phyloP scores from a whole-genome alignment of 169 alveolate genomes.

The Eimeria acervulina region DNA sequence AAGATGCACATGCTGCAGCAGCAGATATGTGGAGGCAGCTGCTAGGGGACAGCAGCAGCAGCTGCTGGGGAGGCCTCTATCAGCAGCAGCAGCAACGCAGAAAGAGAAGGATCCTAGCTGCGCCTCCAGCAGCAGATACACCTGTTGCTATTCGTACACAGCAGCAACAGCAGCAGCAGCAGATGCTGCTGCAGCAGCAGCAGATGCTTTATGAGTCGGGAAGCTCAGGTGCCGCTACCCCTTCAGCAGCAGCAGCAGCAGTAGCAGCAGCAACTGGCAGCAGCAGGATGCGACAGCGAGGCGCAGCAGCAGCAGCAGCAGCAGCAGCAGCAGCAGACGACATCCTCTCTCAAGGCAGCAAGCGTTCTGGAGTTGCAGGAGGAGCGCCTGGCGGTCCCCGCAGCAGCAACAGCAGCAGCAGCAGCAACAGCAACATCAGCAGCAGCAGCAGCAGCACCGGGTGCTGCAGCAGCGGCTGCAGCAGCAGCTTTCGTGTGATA shows the following conservation, averaged over 20 bases:
- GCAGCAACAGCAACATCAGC: slow-evolving; percentile 53
- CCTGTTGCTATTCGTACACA: no score
- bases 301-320: no score
- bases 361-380: background rate
- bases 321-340: slow-evolving; percentile 51
- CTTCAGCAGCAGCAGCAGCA: no score
- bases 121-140: background rate
- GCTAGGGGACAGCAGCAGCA: slow-evolving; percentile 7
- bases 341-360: no score
- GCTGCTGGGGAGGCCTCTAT: background rate
- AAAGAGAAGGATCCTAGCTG: background rate
- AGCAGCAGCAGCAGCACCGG: slow-evolving; percentile 48
- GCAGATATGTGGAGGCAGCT: slow-evolving; percentile 21
- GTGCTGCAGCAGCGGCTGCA: slow-evolving; percentile 69
- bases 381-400: slow-evolving; percentile 1
- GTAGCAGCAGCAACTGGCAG: no score
- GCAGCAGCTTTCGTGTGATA: background rate
- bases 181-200: slow-evolving; percentile 36
- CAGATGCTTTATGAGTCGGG: no score
- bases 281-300: no score
- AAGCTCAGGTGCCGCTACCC: no score
- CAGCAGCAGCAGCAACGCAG: slow-evolving; percentile 41
- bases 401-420: slow-evolving; percentile 5
- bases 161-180: slow-evolving; percentile 39
- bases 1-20: slow-evolving; percentile 48